Base-by-base conservation (phyloP, 495 filamentous ascomycete species). In the Neurospora hispaniola region DNA sequence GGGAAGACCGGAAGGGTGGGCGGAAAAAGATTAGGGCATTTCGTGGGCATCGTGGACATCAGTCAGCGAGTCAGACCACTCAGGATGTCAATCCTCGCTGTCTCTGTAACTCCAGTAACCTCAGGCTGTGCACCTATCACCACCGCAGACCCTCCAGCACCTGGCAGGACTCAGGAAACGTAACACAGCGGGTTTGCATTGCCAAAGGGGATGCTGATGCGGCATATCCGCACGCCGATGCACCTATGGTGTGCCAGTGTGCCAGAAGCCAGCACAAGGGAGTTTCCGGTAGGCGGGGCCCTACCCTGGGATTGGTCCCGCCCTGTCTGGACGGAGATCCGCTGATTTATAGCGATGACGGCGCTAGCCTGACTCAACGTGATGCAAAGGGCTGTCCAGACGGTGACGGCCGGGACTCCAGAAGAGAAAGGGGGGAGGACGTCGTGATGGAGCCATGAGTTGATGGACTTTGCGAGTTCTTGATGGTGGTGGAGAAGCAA, bases 61-160 rank as follows among this genome's bases (percentile, higher is more conserved):
- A 77, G 71, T 75, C 76, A 78, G 80, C 79, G 76, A 79, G 79
- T 79, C 79, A 81, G 80, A 74, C 73, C 73, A 73, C 46, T 72
- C 75, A 76, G 66, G 40, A 74, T 78, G 78, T 76, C 79, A 80
- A 79, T 72, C 74, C 73, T 31, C 27, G 27, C 27, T 44, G 71
- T 70, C 54, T 70, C 73, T 69, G 71, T 66, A 66, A 18, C 54
- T 66, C 66, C 73, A 75, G 72, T 69, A 62, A 69, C 74, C 74
- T 62, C 54, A 66, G 54, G 54, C 27, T 66, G 27, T 66, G 27
- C 18, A 66, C 54, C 23, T 66, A 71, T 74, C 74, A 71, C 71
- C 74, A 76, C 75, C 73, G 72, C 72, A 48, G 27, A 59, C 39
- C 46, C 70, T 59, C 54, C 54, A 62, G 54, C 54, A 66, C 54